A percentile compares a stretch with the other conserved stretches of the same genome.
Evolutionary conservation across 805 yeast species (phyloP).

Genomic region (Wickerhamomyces bovis): DNA sequence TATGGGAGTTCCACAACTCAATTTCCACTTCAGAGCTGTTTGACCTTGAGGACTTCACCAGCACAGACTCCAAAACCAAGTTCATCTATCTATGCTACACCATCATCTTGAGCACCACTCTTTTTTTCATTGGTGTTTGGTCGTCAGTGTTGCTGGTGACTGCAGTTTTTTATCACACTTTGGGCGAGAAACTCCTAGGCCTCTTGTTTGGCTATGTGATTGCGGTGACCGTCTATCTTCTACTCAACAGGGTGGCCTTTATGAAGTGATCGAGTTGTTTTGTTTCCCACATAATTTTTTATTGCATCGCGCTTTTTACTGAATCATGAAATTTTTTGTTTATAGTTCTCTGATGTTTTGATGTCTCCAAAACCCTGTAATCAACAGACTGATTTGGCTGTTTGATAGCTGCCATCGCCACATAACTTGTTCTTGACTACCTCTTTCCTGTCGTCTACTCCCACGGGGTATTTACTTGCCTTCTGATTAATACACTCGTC

Average conservation of each 20-base stretch:
- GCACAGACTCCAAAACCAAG: background rate
- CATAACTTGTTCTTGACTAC: too few relatives aligned
- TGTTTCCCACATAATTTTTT: background rate
- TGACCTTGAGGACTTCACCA: background rate
- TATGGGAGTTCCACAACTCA: background rate
- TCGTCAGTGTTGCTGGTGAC: conserved; percentile 50
- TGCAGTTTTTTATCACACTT: conserved; percentile 75
- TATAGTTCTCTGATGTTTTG: background rate
- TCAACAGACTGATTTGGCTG: too few relatives aligned
- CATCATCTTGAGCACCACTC: background rate
- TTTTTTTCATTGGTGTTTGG: background rate
- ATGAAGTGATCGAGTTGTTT: background rate
- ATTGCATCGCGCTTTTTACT: background rate
- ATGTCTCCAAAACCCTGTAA: too few relatives aligned
- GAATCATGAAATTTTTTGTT: background rate
- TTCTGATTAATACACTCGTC: too few relatives aligned
- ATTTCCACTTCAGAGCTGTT: background rate
- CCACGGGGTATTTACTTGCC: too few relatives aligned
- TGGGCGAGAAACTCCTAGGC: conserved; percentile 70
- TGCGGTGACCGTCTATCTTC: conserved; percentile 16
- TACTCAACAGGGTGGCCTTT: background rate
- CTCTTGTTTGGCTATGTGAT: conserved; percentile 54
- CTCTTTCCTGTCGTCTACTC: too few relatives aligned
- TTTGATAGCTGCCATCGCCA: too few relatives aligned
- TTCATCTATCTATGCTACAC: background rate